Base-by-base conservation (phyloP, 2,329 filamentous ascomycete species). In the Aspergillus sp. region DNA sequence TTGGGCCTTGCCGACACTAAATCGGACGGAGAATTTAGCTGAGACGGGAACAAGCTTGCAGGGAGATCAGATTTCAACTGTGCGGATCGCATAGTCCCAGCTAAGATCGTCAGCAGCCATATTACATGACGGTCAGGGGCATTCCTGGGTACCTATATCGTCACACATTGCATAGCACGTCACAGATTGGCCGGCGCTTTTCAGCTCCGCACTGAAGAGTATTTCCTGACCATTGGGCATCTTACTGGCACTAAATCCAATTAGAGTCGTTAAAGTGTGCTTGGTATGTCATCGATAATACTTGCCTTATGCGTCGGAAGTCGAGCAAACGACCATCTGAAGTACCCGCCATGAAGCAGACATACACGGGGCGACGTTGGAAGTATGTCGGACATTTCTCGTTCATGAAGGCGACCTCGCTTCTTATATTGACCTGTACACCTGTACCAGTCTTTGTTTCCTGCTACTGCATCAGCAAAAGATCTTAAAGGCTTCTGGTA, bases 121-220 rank as follows among this genome's bases (percentile, higher is more conserved):
- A 28, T 0, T 48, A 13, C 25, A 13, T n/a, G n/a, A 36, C 12
- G 8, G 17, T 12, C 21, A 19, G 7, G 15, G 15, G 5, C 5
- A 4, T 15, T 5, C 17, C 30, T 13, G 61, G 76, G 63, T 73
- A 85, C 85, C 91, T 68, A 98, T 89, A 47, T 92, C 89, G 76
- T 97, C 94, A 65, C 93, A 98, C 74, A 91, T 90, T 52, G 93
- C 81, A 70, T 88, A 86, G 62, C 87, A 91, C 23, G 82, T 82
- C 36, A 95, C 84, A 3, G 82, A 77, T 59, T 89, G 85, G 17
- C 85, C 82, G 0, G 80, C 72, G 4, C 78, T 78, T 1, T 74
- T 82, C 19, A 92, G 72, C 0, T 84, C 77, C 1, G 87, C 84
- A 19, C 77, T 84, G 63, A 89, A 89, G 0, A 80, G 74, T 2